Base-by-base conservation (phyloP, 1,139 yeast genomes). In the Pichia sp. region DNA sequence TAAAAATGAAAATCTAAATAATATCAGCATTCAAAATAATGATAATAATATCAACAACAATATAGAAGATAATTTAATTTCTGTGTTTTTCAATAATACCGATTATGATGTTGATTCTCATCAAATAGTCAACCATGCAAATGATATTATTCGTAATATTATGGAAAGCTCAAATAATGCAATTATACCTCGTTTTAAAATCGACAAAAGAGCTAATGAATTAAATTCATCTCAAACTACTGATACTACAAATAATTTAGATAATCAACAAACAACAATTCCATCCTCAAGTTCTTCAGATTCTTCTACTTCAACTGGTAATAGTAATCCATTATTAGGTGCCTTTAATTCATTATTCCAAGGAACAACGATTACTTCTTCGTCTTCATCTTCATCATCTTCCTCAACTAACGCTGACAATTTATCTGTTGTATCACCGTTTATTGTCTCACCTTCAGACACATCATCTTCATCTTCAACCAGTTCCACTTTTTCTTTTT, bases 141-240 rank as follows among this genome's bases (percentile, higher is more conserved):
- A 50, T 30, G 39, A 49, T 27, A 57, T 57, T 32, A 51, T 56
- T 12, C 42, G 52, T 22, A 54, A 56, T 34, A 56, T 58, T 22
- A 56, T 44, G 46, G 36, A 48, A 37, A 46, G 51, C 8, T 55
- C 60, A 26, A 53, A 55, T 41, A 46, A 55, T 42, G 60, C 57
- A 3, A 56, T 57, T 20, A 47, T 54, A 16, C 61, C 61, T 6
- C 48, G 61, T 35, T 57, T 58, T 40, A 51, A 51, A 30, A 30
- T 58, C 3, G 45, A 42, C 5, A 56, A 43, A 37, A 50, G 61
- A 44, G 59, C 45, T 5, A 55, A 47, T 24, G 46, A 35, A 8
- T 6, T 40, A 25, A 48, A 42, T 23, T 32, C 43, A 32, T 38
- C 40, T 20, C 7, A n/a, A 5, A 7, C 26, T 34, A 22, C 30